Evolutionary conservation across 176 grass and related monocot species (phyloP).

Genomic region (Zea luxurians): DNA sequence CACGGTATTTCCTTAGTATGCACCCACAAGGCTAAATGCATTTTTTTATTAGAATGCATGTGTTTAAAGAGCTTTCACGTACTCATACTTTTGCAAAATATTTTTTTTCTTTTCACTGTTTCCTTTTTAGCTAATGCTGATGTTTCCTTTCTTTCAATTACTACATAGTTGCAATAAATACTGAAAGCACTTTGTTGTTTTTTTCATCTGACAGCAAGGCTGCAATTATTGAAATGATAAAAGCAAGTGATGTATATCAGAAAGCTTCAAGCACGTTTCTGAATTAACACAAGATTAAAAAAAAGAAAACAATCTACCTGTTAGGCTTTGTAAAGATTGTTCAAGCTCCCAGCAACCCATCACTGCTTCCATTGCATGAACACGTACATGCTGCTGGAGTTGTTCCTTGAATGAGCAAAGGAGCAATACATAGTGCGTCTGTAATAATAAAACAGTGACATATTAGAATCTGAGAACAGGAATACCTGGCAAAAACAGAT

Average conservation of each 20-base stretch:
- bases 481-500: background rate
- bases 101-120: background rate
- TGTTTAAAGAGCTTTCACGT: background rate
- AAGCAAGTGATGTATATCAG: background rate
- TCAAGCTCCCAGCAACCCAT: constrained; percentile 99
- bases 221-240: constrained; percentile 18
- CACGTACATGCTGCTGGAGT: constrained; percentile 96
- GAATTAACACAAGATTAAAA: background rate
- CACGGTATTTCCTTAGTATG: too few species aligned
- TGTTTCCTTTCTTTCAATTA: constrained; percentile 10
- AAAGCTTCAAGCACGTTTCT: background rate
- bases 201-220: background rate
- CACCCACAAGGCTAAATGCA: too few species aligned
- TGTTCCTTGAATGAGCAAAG: constrained; percentile 98
- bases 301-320: constrained; percentile 52
- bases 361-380: constrained; percentile 99
- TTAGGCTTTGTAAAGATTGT: constrained; percentile 91
- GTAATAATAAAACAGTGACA: constrained; percentile 23
- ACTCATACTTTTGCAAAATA: background rate
- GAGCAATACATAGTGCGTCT: constrained; percentile 94
- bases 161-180: constrained; percentile 5
- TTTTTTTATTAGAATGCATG: background rate
- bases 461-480: constrained; percentile 26
- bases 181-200: constrained; percentile 1
- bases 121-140: background rate